Percentiles rank a stretch among this genome's conserved stretches.
These are phyloP conservation scores for Sclerotinia spermophila DNA, from an alignment of 2,329 filamentous ascomycete genomes.

Conservation along the genomic window DNA sequence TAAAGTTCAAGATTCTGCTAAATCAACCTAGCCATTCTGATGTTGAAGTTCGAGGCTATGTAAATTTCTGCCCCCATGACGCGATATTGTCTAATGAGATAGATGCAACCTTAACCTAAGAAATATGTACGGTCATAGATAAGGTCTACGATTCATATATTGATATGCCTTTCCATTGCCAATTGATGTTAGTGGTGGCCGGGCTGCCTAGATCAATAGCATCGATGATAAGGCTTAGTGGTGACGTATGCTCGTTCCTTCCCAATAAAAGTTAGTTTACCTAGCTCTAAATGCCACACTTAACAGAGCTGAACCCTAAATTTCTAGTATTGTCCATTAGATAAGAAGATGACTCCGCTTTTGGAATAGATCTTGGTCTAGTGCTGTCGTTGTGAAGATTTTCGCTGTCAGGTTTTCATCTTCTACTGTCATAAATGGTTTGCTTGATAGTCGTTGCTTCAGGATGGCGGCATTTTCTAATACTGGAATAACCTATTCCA, in stretches of 20 bases:
- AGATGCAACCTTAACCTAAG: not conserved
- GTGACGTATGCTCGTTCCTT: not conserved
- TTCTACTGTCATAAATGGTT: not conserved
- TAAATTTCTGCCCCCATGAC: not conserved
- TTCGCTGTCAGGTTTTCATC: not conserved
- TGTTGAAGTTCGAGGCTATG: not conserved
- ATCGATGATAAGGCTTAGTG: not conserved
- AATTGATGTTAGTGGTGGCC: accelerated
- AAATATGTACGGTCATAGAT: not conserved
- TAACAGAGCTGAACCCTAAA: not conserved
- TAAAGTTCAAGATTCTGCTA: not conserved
- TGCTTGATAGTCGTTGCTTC: not conserved
- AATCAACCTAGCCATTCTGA: not conserved
- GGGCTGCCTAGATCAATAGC: too few species aligned
- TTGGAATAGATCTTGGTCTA: not conserved
- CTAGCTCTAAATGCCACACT: too few species aligned
- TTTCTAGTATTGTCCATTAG: not conserved
- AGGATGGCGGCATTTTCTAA: not conserved
- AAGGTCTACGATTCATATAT: not conserved
- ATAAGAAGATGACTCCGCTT: too few species aligned
- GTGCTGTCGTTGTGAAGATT: not conserved
- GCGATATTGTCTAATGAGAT: not conserved
- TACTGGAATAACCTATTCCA: not conserved
- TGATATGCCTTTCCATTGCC: not conserved
- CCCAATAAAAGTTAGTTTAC: not conserved